Percentiles rank a stretch among this genome's conserved stretches.
Conservation (phyloP, 2,329 filamentous ascomycete genomes). For the Emergomyces pasteurianus region DNA sequence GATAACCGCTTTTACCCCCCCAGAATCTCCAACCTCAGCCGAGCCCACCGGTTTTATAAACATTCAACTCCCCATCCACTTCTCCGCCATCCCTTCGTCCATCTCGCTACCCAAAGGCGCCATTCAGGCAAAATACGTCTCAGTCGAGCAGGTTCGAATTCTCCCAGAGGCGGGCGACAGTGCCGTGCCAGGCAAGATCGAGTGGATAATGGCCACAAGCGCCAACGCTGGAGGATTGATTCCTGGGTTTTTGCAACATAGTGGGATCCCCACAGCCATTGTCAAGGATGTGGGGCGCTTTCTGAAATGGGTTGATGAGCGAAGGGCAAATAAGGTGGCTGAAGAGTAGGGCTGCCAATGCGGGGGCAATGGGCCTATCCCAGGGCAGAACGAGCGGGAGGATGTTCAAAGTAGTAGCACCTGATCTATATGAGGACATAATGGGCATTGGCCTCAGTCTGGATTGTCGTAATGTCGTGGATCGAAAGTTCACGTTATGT, state of each 20-base stretch:
- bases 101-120: constrained; percentile 15
- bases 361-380: too few species aligned
- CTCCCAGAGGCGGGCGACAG: constrained; percentile 1
- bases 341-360: neutral
- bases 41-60: constrained; percentile 18
- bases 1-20: constrained; percentile 18
- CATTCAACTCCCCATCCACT: constrained; percentile 22
- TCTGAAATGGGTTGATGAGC: constrained; percentile 20
- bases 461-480: too few species aligned
- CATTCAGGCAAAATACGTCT: constrained; percentile 24
- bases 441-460: too few species aligned
- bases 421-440: too few species aligned
- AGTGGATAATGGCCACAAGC: constrained; percentile 29
- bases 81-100: constrained; percentile 10
- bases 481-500: too few species aligned
- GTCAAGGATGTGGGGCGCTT: constrained; percentile 30
- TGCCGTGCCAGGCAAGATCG: constrained; percentile 5
- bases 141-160: constrained; percentile 21
- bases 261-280: constrained; percentile 26
- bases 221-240: constrained; percentile 26
- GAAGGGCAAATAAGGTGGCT: neutral
- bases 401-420: too few species aligned
- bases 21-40: neutral
- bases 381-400: too few species aligned
- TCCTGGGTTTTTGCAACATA: constrained; percentile 27